Conservation (phyloP, 1,284 basidiomycete genomes). For the Xerocomus minutiporus region DNA sequence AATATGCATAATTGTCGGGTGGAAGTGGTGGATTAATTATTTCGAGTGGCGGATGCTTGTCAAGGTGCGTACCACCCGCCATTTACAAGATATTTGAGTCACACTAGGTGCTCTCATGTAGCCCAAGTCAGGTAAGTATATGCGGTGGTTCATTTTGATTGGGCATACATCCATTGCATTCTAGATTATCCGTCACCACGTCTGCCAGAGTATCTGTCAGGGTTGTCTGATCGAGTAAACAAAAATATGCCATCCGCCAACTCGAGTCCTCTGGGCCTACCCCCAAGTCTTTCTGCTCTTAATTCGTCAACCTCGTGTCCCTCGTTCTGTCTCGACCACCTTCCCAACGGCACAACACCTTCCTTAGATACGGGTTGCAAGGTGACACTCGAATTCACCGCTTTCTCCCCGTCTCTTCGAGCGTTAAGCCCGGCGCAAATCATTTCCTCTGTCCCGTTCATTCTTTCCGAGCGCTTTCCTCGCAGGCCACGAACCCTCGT, state of each 20-base stretch:
- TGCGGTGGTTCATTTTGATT: not conserved
- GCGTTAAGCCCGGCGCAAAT: slow-evolving; percentile 19
- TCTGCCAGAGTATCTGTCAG: not conserved
- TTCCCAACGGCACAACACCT: slow-evolving; percentile 9
- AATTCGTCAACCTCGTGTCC: slow-evolving; percentile 3
- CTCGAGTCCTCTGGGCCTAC: not conserved
- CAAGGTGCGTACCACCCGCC: slow-evolving; percentile 23
- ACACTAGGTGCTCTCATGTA: slow-evolving; percentile 5
- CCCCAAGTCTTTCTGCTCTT: slow-evolving; percentile 2
- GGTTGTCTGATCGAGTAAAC: slow-evolving; percentile 2
- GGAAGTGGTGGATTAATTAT: slow-evolving; percentile 29
- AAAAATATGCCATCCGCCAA: not conserved
- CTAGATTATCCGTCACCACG: not conserved
- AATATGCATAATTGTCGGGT: slow-evolving; percentile 23
- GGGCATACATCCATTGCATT: not conserved
- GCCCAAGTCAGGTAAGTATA: slow-evolving; percentile 23
- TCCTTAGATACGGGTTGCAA: slow-evolving; percentile 11
- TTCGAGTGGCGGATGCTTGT: slow-evolving; percentile 23
- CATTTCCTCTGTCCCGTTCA: slow-evolving; percentile 28
- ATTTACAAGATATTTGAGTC: slow-evolving; percentile 2
- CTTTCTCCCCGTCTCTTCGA: slow-evolving; percentile 24
- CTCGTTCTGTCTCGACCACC: slow-evolving; percentile 23
- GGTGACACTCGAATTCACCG: slow-evolving; percentile 26
- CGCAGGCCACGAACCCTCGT: slow-evolving; percentile 23
- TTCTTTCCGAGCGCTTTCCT: slow-evolving; percentile 13